Evolutionary conservation across 164 flowering plant species (phyloP), one percentile per base, ranked within the genome.

Genomic region (Vitis vinifera): DNA sequence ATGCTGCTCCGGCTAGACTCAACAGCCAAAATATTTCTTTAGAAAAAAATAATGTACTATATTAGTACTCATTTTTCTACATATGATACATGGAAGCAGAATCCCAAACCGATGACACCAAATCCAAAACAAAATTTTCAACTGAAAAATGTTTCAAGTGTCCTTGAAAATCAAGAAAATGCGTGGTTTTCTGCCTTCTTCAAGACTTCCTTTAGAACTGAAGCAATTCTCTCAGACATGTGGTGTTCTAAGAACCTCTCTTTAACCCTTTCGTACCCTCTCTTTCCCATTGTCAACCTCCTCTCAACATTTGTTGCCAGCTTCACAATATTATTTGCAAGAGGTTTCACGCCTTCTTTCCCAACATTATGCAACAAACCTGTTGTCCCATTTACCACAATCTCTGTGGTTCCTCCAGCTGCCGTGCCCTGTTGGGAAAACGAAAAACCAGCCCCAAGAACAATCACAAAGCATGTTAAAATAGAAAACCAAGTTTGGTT

Each of bases 321-420:
- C 79, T 86, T 23, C 51, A 93, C 85, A 2, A 96, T 93, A 76
- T 93, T 91, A 50, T 80, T 75, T 9, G 97, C 94, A 95, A 23
- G 94, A 59, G 97, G 89, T 31, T 69, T 74, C 17, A 91, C 80
- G 16, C 97, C 44, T 0, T 23, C 99, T 83, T 96, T 96, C 16
- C 98, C 98, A 9, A 71, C 90, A 62, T 89, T 85, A 83, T 96
- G 99, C 75, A 93, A 65, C 71, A 85, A 76, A 4, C 99, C 99
- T 1, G 98, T 96, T 23, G 27, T 85, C 59, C 92, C 91, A 64
- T 93, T 84, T 51, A 92, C 91, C n/a, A 96, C 95, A 58, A 96
- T 96, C 81, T 96, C 99, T 30, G 73, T 87, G 11, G 99, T 96
- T 48, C 99, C 99, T 71, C 99, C 99, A 53, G 98, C 97, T 66